phyloP scores from a whole-genome alignment of 345 rosid species.

The Trapa bicornis region DNA sequence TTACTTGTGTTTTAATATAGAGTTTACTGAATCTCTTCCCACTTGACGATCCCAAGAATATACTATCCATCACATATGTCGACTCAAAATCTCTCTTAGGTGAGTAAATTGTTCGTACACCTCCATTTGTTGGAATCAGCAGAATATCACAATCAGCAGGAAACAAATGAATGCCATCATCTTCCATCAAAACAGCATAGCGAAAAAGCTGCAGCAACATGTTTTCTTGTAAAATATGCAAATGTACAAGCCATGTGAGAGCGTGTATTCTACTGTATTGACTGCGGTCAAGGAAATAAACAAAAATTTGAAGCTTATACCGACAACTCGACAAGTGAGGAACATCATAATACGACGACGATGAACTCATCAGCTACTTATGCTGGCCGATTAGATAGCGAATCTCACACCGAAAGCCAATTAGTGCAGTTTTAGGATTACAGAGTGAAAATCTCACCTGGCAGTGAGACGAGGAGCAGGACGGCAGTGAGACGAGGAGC shows the following conservation, averaged over 20 bases:
- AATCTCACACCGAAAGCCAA: not conserved
- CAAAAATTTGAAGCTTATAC: too few species aligned
- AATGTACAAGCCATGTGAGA: too few species aligned
- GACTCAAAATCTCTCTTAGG: constrained; percentile 31
- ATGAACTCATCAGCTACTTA: not conserved
- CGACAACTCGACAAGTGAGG: too few species aligned
- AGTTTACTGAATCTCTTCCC: constrained; percentile 25
- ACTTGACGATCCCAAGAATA: constrained; percentile 22
- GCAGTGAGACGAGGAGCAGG: constrained; percentile 36
- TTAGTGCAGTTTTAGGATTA: not conserved
- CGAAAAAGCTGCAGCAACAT: too few species aligned
- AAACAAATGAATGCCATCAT: not conserved
- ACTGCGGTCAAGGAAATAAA: too few species aligned
- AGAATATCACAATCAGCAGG: not conserved
- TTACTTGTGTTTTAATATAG: constrained; percentile 34
- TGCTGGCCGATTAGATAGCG: not conserved
- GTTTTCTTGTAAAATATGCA: too few species aligned
- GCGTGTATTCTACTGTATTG: too few species aligned
- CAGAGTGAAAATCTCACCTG: constrained; percentile 39
- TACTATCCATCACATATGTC: constrained; percentile 33
- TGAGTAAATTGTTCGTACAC: constrained; percentile 26
- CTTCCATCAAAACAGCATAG: not conserved
- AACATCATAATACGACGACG: too few species aligned
- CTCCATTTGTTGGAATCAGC: constrained; percentile 49
- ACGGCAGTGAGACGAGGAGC: too few species aligned